Conservation (phyloP, 1,139 yeast species). For the Suhomyces wounanorum region DNA sequence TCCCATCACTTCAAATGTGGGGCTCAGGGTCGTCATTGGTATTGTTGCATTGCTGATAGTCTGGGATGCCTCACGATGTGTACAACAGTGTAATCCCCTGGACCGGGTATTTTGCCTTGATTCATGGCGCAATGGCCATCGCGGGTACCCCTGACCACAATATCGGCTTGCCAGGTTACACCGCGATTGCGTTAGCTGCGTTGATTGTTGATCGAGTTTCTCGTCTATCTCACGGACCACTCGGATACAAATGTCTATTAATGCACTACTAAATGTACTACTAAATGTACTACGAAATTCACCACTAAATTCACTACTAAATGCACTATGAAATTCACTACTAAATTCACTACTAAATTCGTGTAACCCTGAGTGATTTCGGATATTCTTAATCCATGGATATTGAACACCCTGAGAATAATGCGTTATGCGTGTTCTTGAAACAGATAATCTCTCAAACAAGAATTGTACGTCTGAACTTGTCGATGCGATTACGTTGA, state of each 20-base stretch:
- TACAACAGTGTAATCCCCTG: neutral
- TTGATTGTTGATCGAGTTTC: neutral
- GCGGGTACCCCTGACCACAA: neutral
- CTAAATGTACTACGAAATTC: too few relatives aligned
- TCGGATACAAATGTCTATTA: neutral
- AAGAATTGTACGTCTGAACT: too few relatives aligned
- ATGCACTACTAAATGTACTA: too few relatives aligned
- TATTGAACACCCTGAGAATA: neutral
- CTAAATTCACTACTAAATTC: neutral
- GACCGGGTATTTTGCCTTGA: too few relatives aligned
- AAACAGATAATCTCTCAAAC: neutral
- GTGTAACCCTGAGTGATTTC: neutral
- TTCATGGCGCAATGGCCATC: too few relatives aligned
- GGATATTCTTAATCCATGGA: too few relatives aligned
- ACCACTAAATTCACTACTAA: too few relatives aligned
- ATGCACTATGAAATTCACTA: too few relatives aligned
- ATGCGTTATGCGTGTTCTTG: neutral
- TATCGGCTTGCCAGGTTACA: neutral
- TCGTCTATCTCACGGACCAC: neutral
- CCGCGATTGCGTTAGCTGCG: neutral
- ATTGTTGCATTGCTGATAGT: neutral
- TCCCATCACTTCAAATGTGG: neutral
- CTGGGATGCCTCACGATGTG: neutral
- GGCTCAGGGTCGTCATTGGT: neutral
- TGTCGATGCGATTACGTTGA: neutral